Base-by-base conservation (phyloP, 257 asterid species). In the Gardenia jasminoides region DNA sequence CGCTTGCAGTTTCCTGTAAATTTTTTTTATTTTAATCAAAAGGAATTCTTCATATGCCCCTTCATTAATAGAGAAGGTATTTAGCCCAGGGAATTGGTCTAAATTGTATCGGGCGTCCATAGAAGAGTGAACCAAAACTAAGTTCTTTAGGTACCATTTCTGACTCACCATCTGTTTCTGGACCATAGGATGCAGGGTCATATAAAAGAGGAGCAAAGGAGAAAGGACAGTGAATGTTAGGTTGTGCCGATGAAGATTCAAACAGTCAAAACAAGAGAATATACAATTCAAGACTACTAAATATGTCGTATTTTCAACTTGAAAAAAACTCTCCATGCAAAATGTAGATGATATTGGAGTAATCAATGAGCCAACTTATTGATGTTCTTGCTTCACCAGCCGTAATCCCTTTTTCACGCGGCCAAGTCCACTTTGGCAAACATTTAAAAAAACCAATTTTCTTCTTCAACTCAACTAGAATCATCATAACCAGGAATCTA, bases 291-390 rank as follows among this genome's bases (percentile, higher is more conserved):
- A 28, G 41, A 64, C 41, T 28, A 64, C 20, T 12, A 64, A 5
- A 20, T 20, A 56, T 17, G 17, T 17, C n/a, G 24, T n/a, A 62
- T 8, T 33, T 64, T 64, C 69, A 64, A 7, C 17, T 62, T 62
- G 67, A 62, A 58, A 62, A 62, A n/a, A 62, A 62, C 17, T n/a
- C 36, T 61, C n/a, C 67, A 56, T 56, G 64, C 64, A 56, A 56
- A 56, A 56, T 56, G 24, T 58, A 62, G 10, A 24, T 22, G 33
- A 17, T 68, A 68, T 36, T 68, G 54, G 47, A 41, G 20, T 69
- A 41, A 41, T 43, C 12, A 52, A 12, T 71, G 17, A 43, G 28
- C 48, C 48, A 65, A 62, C 52, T 44, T 36, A 30, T 76, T 33
- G 44, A 75, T 9, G 48, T 8, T 24, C 62, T 72, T 30, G 64